phyloP scores from a whole-genome alignment of 1,139 yeast species.

The Suhomyces maxii region DNA sequence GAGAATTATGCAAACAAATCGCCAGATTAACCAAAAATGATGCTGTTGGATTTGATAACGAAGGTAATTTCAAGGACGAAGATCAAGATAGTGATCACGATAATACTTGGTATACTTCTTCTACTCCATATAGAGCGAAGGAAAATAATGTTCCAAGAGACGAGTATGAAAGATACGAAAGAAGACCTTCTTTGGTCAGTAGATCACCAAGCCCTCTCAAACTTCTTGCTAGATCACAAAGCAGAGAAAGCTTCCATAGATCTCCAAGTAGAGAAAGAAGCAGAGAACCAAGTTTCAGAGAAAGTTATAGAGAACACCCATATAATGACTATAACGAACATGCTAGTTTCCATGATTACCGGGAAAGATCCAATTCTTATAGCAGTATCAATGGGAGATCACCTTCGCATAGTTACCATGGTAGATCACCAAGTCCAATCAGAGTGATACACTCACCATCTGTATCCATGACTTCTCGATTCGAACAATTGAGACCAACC shows the following conservation, averaged over 20 bases:
- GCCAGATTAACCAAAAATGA: conserved; percentile 9
- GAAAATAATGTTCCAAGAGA: not conserved
- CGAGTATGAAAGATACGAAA: not conserved
- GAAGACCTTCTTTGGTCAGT: conserved; percentile 5
- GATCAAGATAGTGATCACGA: conserved; percentile 13
- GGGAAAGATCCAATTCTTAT: conserved; percentile 5
- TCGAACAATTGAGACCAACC: conserved; percentile 5
- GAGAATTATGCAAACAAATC: conserved; percentile 14
- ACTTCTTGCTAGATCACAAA: conserved; percentile 4
- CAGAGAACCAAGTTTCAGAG: not conserved
- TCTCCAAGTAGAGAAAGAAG: conserved; percentile 2
- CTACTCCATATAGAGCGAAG: conserved; percentile 23
- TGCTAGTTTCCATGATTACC: not conserved
- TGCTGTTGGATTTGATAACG: conserved; percentile 11
- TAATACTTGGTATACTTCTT: conserved; percentile 21
- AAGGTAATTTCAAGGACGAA: conserved; percentile 11
- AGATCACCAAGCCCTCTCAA: conserved; percentile 17
- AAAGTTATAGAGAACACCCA: not conserved
- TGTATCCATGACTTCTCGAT: conserved; percentile 1
- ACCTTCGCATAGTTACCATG: not conserved
- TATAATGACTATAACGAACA: not conserved
- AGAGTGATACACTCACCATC: conserved; percentile 8
- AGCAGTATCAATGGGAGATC: conserved; percentile 1
- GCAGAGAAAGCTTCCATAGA: conserved; percentile 2
- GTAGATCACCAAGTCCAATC: conserved; percentile 12